Base-by-base conservation (phyloP, 225 moss, liverwort and hornwort species). In the Physcomitrium patens region DNA sequence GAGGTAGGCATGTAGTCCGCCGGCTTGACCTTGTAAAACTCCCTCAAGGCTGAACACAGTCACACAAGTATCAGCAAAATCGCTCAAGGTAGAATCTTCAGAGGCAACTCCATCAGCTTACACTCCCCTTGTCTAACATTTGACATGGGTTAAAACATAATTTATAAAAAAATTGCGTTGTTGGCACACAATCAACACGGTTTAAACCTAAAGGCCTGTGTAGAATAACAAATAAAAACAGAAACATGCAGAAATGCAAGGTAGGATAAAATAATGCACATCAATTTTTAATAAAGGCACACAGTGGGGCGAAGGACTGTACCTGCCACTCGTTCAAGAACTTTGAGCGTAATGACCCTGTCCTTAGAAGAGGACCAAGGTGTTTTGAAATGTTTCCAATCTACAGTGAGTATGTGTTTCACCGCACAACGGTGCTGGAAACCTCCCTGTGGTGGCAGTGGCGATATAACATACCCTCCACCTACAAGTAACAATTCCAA, bases 391-490 rank as follows among this genome's bases (percentile, higher is more conserved):
- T 90, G 80, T 81, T 89, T 99, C 99, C 99, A 99, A 50, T 99
- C 93, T 5, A 90, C 99, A 27, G 93, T 95, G 24, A 99, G 89
- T 78, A 99, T 95, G 75, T 99, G 99, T 63, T 89, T 91, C 77
- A 99, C 99, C 78, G 81, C 81, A 24, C 91, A 88, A 7, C 91
- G 87, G 58, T 82, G 81, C 0, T 65, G 65, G 57, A 67, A 83
- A 12, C 84, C 82, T 13, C 90, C 92, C 14, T 85, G 84, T 12
- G 88, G 71, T 27, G 79, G 83, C 72, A 99, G 76, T 9, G 99
- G 99, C 52, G 99, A 93, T 76, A 99, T 95, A 6, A 99, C 95
- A 58, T 99, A 99, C 23, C 99, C 99, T 70, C 99, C 99, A 91
- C 93, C 96, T 96, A 53, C 57, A 77, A 13, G 47, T 53, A 50